phyloP scores from a whole-genome alignment of 176 grass and related monocot genomes.

The Leersia perrieri region DNA sequence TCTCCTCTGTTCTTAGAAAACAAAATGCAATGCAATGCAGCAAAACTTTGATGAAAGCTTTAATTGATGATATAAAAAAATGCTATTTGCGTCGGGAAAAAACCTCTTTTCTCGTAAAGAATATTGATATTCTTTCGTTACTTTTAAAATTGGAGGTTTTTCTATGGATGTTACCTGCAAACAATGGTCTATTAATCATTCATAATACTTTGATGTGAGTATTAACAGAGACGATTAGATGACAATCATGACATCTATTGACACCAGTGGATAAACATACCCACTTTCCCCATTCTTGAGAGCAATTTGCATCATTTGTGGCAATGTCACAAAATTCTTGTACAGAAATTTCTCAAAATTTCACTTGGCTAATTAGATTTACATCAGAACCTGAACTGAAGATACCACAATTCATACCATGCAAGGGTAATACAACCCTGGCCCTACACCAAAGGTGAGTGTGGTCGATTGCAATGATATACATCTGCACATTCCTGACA shows the following conservation, averaged over 20 bases:
- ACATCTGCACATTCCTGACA: slow-evolving; percentile 14
- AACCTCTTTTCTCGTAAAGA: background rate
- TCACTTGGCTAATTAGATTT: background rate
- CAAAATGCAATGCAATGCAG: background rate
- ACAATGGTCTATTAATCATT: background rate
- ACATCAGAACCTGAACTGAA: background rate
- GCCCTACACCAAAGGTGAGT: background rate
- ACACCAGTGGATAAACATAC: background rate
- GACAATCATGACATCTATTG: background rate
- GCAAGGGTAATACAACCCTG: background rate
- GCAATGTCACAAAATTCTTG: background rate
- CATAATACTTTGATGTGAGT: background rate
- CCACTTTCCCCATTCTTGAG: background rate
- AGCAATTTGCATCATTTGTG: background rate
- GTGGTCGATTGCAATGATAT: background rate
- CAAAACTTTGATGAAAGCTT: background rate
- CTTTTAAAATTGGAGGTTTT: background rate
- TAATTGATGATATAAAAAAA: background rate
- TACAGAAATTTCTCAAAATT: background rate
- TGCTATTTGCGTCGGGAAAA: no score
- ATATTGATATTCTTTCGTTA: background rate
- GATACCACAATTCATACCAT: background rate
- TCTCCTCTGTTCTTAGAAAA: background rate
- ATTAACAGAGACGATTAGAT: background rate
- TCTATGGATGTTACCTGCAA: background rate